Evolutionary conservation across 192 early-diverging fungal genomes (phyloP), one percentile per base, ranked within the genome.

Genomic region (Linnemannia zychae): DNA sequence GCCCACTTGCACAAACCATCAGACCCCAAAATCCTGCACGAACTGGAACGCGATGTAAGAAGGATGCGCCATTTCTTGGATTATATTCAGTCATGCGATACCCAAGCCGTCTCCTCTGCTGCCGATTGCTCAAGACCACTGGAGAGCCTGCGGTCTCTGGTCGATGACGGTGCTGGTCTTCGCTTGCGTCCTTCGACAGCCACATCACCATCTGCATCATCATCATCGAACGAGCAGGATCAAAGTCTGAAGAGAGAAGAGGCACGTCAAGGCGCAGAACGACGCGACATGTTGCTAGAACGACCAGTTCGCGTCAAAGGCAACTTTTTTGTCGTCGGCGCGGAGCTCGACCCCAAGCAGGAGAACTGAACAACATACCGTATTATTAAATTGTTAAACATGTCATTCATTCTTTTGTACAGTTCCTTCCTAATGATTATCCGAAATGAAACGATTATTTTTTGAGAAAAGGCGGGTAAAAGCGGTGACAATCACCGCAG

Each of bases 281-380:
- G 74, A n/a, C 67, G 83, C 12, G 78, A 79, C 4, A 37, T 68
- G 36, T 46, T 85, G 6, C 65, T 85, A 5, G 40, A 44, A 33
- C 28, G 83, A 17, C 74, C 83, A 5, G 71, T 68, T 20, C 31
- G 50, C 40, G 78, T 76, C 57, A 85, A 79, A 34, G 83, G 83
- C 28, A 85, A 85, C 60, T 85, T 85, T 46, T 85, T 85, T 71
- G 83, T 79, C 15, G 77, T 85, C 24, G 77, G 50, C 2, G 75
- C 77, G 15, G 77, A 60, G 15, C 73, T 72, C 22, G 78, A 79
- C 33, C 67, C 76, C 53, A 76, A 84, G 33, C n/a, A 72, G 4
- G 73, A 52, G 11, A 79, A 78, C 53, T 77, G 16, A 52, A 48
- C 38, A 33, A 46, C 7, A 50, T 47, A 1, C 11, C n/a, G 47